Conservation (phyloP, 2,329 filamentous ascomycete species). For the Alternaria incomplexa region DNA sequence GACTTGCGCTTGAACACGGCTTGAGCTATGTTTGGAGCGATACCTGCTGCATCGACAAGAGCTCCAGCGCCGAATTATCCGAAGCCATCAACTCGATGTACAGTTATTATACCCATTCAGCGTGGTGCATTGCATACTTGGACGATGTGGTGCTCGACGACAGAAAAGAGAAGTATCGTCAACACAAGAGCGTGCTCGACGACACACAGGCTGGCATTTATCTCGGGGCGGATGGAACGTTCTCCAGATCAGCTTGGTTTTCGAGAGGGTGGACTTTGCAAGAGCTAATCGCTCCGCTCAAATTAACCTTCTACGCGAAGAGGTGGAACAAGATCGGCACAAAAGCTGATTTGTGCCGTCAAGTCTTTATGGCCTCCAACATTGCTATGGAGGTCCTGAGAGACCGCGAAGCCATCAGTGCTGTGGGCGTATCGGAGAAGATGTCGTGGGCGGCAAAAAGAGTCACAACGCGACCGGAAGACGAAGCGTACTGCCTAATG, state of each 20-base stretch:
- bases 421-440: not conserved
- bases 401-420: not conserved
- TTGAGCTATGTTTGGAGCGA: not conserved
- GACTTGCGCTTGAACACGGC: not conserved
- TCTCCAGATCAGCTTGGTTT: not conserved
- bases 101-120: not conserved
- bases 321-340: not conserved
- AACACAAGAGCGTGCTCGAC: too few species aligned
- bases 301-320: not conserved
- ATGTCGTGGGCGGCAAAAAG: not conserved
- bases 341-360: not conserved
- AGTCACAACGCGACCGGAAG: not conserved
- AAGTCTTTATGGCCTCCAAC: not conserved
- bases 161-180: too few species aligned
- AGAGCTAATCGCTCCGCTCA: not conserved
- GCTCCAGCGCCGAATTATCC: not conserved
- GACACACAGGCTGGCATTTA: too few species aligned
- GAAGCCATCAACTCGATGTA: constrained; percentile 3
- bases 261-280: not conserved
- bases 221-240: too few species aligned
- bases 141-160: too few species aligned
- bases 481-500: not conserved
- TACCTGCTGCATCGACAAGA: constrained; percentile 1
- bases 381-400: not conserved
- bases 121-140: not conserved